Conservation (phyloP, 805 yeast species). For the Jamesozyma piceae region DNA sequence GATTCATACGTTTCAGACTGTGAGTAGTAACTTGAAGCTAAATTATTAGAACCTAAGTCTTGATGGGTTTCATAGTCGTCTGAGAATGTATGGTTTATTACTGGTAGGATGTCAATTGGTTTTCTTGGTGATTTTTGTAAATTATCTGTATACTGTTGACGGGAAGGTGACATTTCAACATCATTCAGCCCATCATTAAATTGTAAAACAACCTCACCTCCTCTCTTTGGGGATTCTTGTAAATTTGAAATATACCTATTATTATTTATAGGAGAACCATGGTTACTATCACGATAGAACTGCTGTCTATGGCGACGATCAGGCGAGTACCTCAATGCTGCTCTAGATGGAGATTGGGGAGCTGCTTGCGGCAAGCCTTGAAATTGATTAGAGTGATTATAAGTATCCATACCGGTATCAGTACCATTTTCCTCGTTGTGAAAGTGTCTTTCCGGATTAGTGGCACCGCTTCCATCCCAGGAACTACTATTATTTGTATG, state of each 20-base stretch:
- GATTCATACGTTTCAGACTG: too few species aligned
- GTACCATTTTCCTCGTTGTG: slow-evolving; percentile 2
- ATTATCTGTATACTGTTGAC: slow-evolving; percentile 5
- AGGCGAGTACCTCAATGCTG: slow-evolving; percentile 33
- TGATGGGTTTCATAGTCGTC: slow-evolving; percentile 31
- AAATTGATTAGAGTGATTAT: slow-evolving; percentile 22
- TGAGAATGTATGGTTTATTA: slow-evolving; percentile 3
- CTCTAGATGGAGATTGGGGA: slow-evolving; percentile 34
- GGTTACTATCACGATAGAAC: slow-evolving; percentile 26
- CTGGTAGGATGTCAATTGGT: slow-evolving; percentile 5
- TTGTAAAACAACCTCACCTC: slow-evolving; percentile 41
- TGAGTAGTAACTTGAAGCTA: slow-evolving; percentile 8
- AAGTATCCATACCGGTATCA: slow-evolving; percentile 13
- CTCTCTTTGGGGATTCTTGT: slow-evolving; percentile 64
- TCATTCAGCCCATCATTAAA: slow-evolving; percentile 27
- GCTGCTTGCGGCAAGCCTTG: slow-evolving; percentile 28
- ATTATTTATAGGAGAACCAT: slow-evolving; percentile 37
- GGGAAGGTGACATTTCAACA: slow-evolving; percentile 1
- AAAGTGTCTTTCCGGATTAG: background rate
- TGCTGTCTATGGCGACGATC: slow-evolving; percentile 30
- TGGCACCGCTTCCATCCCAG: slow-evolving; percentile 1
- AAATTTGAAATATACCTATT: slow-evolving; percentile 55
- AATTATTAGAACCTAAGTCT: slow-evolving; percentile 1
- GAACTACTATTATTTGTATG: slow-evolving; percentile 21
- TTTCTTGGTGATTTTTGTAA: slow-evolving; percentile 7